phyloP scores from a whole-genome alignment of 1,284 basidiomycete genomes.

The Ustilago xerochloae region DNA sequence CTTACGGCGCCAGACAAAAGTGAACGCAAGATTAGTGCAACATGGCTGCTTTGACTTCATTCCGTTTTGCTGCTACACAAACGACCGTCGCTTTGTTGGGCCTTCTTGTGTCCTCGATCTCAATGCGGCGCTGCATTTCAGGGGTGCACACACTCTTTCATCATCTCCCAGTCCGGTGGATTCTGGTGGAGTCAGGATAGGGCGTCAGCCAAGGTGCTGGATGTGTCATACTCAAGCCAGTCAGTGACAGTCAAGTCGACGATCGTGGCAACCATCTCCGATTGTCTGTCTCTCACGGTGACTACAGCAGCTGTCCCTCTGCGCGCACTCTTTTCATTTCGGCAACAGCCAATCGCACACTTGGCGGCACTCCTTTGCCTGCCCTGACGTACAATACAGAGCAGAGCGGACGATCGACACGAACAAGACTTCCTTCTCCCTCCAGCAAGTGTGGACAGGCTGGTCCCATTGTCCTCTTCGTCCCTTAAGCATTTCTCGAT shows the following conservation, averaged over 20 bases:
- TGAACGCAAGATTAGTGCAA: no score
- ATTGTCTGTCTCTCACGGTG: neutral
- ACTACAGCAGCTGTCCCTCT: neutral
- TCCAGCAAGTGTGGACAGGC: no score
- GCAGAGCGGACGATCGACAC: neutral
- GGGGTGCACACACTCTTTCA: neutral
- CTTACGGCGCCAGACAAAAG: no score
- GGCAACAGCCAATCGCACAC: no score
- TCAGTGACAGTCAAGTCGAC: neutral
- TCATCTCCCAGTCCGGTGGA: no score
- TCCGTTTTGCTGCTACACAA: neutral
- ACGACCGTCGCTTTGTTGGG: neutral
- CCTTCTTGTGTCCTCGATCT: neutral
- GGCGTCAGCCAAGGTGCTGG: neutral
- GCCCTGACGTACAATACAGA: no score
- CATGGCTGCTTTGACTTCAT: neutral
- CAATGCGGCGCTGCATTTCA: neutral
- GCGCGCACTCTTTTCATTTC: neutral
- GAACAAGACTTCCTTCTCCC: neutral
- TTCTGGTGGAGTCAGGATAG: no score
- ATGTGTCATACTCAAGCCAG: neutral
- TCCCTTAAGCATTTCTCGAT: neutral
- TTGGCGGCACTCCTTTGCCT: no score
- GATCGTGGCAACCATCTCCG: neutral
- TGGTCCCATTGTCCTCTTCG: neutral